Base-by-base conservation (phyloP, 2,329 filamentous ascomycete species). In the Nothophoma quercina region DNA sequence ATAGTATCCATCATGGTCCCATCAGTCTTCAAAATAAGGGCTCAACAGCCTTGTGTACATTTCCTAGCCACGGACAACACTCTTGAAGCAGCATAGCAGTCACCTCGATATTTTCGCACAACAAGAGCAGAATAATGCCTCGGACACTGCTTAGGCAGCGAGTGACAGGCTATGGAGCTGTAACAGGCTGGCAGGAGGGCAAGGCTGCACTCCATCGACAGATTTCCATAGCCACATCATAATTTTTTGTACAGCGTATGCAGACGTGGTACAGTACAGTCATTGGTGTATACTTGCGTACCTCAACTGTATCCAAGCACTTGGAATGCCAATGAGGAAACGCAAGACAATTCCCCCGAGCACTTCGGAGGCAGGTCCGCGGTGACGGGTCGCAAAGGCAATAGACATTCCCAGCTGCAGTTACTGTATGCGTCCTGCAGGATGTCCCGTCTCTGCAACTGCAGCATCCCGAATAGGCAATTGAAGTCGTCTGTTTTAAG, bases 361-460 rank as follows among this genome's bases (percentile, higher is more conserved):
- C 28, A n/a, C 7, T n/a, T 36, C 39, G 47, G 33, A 34, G 40
- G 3, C 33, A 28, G 18, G 25, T 33, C 47, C 47, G 47, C 28
- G 28, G 40, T 13, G 10, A 34, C 8, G 44, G 35, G 35, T 34
- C 44, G 44, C 22, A 33, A 22, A 25, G 29, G 19, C 8, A 30
- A 19, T 16, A 13, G 16, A 9, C 12, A 18, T 16, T 5, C 12
- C 12, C 15, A 7, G 2, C 19, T 36, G 13, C n/a, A 42, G 25
- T 26, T 39, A 9, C 23, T n/a, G 26, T 26, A 44, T 29, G 39
- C 34, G 7, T 12, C 25, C 12, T n/a, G n/a, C 34, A 30, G 23
- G 26, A 12, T 15, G 12, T 12, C 26, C 21, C 19, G 18, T 19
- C 19, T n/a, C 29, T n/a, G 26, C 34, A 38, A 7, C 5, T 13